Percentiles rank a stretch among this genome's conserved stretches.
Evolutionary conservation across 2,329 filamentous ascomycete species (phyloP).

Genomic region (Ustulina deusta): DNA sequence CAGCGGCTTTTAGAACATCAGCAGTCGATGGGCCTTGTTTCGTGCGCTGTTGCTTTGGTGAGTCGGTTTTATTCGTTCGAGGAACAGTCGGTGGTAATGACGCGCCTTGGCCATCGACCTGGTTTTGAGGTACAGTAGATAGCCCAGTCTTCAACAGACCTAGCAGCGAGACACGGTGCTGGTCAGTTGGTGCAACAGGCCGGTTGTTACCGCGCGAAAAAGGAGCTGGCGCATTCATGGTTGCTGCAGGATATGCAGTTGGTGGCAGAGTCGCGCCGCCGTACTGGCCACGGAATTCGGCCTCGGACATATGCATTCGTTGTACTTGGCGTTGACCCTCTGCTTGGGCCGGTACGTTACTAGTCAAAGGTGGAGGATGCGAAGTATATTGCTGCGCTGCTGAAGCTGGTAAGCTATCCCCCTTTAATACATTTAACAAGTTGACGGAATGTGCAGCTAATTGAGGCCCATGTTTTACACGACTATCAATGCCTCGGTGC

Average conservation of each 20-base stretch:
- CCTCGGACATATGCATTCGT: slow-evolving; percentile 27
- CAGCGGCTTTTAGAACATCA: slow-evolving; percentile 46
- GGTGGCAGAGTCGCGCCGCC: slow-evolving; percentile 34
- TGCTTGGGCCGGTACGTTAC: slow-evolving; percentile 22
- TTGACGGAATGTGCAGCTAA: slow-evolving; percentile 48
- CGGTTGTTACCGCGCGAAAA: slow-evolving; percentile 35
- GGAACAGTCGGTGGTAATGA: slow-evolving; percentile 20
- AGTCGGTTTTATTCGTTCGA: slow-evolving; percentile 29
- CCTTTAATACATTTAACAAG: slow-evolving; percentile 58
- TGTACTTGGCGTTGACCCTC: slow-evolving; percentile 36
- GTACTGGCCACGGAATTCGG: slow-evolving; percentile 39
- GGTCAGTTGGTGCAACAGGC: slow-evolving; percentile 48
- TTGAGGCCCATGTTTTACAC: slow-evolving; percentile 38
- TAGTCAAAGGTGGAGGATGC: slow-evolving; percentile 29
- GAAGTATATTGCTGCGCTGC: slow-evolving; percentile 34
- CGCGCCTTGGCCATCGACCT: slow-evolving; percentile 40
- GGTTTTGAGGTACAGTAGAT: slow-evolving; percentile 44
- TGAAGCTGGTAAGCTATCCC: slow-evolving; percentile 45
- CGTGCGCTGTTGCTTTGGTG: slow-evolving; percentile 40
- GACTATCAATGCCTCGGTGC: slow-evolving; percentile 35
- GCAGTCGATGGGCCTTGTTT: slow-evolving; percentile 42
- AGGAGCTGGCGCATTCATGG: slow-evolving; percentile 35
- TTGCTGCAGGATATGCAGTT: slow-evolving; percentile 24
- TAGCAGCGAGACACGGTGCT: slow-evolving; percentile 63
- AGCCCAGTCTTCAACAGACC: slow-evolving; percentile 65